Base-by-base conservation (phyloP, 345 rosid species). In the Brassica incana region DNA sequence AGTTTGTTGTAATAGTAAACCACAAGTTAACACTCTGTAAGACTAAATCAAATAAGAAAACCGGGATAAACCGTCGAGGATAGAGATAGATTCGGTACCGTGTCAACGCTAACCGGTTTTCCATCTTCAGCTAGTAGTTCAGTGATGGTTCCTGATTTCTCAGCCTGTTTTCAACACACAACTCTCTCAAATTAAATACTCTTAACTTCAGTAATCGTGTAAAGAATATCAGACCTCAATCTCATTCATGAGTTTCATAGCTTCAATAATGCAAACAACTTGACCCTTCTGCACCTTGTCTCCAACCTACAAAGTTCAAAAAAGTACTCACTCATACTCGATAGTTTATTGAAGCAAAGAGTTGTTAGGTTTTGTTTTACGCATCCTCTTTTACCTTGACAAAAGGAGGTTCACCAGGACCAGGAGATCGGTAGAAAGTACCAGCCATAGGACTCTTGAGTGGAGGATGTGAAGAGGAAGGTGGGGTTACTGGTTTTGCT, bases 211-310 rank as follows among this genome's bases (percentile, higher is more conserved):
- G 35, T 32, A 32, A 4, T 32, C 6, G 54, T 8, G 52, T n/a
- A n/a, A 62, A 12, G 27, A 56, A 61, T 27, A 35, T 59, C 80
- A 12, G 80, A 95, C 99, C 86, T 95, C 99, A n/a, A 95, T 93
- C 80, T 95, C 98, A 66, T 95, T 95, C 99, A 95, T 93, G 71
- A 95, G 83, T 82, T 95, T 95, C 99, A 95, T 95, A 69, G 99
- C 99, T 84, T 95, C 99, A 27, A 91, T 86, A 83, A 95, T 93
- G 86, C 99, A 93, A 70, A 95, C 29, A 36, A 91, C 92, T 81
- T 95, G 99, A 64, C 98, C 99, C 83, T 93, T 95, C 88, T 90
- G 93, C 81, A 95, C 99, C 75, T 89, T 90, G 72, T 95, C 99
- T 83, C 99, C 99, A 60, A 91, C 95, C 99, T 95, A 5, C 60